Percentiles rank a stretch among this genome's conserved stretches.
Conservation (phyloP, 768 basidiomycete species). For the Strobilomyces confusus region DNA sequence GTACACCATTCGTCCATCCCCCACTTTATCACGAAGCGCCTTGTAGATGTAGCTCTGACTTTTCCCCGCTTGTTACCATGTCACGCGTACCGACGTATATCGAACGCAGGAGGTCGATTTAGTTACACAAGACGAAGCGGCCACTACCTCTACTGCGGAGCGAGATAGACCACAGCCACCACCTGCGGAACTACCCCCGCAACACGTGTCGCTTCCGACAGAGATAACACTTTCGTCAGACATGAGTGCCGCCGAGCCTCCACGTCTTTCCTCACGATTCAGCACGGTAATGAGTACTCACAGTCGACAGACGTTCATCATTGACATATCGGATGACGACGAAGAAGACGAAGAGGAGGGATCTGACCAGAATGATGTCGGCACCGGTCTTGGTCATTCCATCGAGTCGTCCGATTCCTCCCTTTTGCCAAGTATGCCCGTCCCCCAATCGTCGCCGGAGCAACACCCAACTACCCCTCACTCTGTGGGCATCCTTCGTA, state of each 20-base stretch:
- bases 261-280: constrained; percentile 22
- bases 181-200: constrained; percentile 1
- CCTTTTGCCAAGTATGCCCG: neutral
- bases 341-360: constrained; percentile 25
- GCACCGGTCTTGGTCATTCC: neutral
- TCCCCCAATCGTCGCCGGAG: neutral
- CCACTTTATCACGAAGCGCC: constrained; percentile 24
- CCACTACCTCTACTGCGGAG: neutral
- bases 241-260: neutral
- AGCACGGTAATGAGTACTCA: constrained; percentile 22
- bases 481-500: neutral
- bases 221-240: constrained; percentile 10
- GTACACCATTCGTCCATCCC: constrained; percentile 17
- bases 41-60: constrained; percentile 31
- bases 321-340: constrained; percentile 32
- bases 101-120: constrained; percentile 15
- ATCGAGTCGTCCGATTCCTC: constrained; percentile 1
- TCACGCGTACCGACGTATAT: neutral
- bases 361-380: neutral
- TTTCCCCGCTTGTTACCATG: constrained; percentile 19
- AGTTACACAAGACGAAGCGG: constrained; percentile 5
- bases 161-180: constrained; percentile 2
- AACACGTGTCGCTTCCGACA: neutral
- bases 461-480: neutral
- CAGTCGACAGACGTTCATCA: constrained; percentile 26